phyloP scores from a whole-genome alignment of 2,329 filamentous ascomycete species.

The Alternaria solani region DNA sequence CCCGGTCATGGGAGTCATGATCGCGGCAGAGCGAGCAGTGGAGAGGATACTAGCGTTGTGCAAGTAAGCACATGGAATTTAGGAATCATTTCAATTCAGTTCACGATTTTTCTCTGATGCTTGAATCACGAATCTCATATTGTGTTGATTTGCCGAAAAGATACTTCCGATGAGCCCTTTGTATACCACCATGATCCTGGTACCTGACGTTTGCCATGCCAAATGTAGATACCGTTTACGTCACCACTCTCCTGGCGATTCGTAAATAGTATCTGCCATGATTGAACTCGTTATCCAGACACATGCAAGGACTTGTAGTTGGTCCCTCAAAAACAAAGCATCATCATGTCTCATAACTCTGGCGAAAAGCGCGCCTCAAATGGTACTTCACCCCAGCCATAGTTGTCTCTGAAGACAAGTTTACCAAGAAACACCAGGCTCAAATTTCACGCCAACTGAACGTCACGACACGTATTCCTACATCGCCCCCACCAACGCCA shows the following conservation, averaged over 20 bases:
- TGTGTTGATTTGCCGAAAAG: not conserved
- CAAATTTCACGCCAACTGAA: slow-evolving; percentile 20
- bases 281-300: not conserved
- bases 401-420: not conserved
- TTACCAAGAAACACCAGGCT: slow-evolving; percentile 4
- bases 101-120: not conserved
- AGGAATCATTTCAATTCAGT: not conserved
- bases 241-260: not conserved
- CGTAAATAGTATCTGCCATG: not conserved
- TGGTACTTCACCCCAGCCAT: not conserved
- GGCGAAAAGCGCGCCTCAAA: not conserved
- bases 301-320: not conserved
- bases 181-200: not conserved
- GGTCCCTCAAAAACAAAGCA: not conserved
- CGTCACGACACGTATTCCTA: slow-evolving; percentile 62
- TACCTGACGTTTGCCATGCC: not conserved
- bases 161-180: not conserved
- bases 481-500: slow-evolving; percentile 54
- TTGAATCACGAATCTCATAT: not conserved
- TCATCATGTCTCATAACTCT: not conserved
- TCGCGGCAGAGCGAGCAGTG: slow-evolving; percentile 61
- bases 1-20: slow-evolving; percentile 64
- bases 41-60: slow-evolving; percentile 56
- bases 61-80: not conserved
- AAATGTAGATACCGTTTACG: not conserved